Base-by-base conservation (phyloP, 768 basidiomycete species). In the Rhodocollybia butyracea region DNA sequence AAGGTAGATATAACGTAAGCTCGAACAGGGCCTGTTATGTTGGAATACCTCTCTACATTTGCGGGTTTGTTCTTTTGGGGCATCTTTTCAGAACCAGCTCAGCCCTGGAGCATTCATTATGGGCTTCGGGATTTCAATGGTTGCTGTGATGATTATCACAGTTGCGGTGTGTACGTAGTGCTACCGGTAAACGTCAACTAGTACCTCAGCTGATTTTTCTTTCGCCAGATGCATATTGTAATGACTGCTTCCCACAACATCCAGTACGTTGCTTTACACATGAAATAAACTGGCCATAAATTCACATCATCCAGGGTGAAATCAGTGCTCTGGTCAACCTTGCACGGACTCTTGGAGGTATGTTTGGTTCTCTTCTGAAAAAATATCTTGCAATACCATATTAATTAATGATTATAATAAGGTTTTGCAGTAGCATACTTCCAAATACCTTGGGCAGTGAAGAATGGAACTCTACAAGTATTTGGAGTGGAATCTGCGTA, bases 401-500 rank as follows among this genome's bases (percentile, higher is more conserved):
- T 19, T n/a, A 30, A n/a, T 15, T 31, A 21, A 31, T 12, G 21
- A 21, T 5, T 47, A 21, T 21, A 31, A 3, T 19, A 8, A 75
- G 77, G 84, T 3, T 86, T 86, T 63, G 76, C 76, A 43, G 84
- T 87, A 22, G 81, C 85, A 1, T 86, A 82, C 66, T 87, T 81
- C 66, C 84, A 87, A 63, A 76, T 86, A 3, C 81, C 81, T 4
- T 86, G 85, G 85, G 83, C 84, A 5, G 62, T 68, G 27, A 82
- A 77, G 59, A 63, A 82, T 56, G 85, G 85, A 15, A 82, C 84
- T 5, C 64, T 86, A 30, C 82, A 85, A 57, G 79, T 81, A 4
- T 80, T 85, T 61, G 84, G 85, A 5, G 73, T 75, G 41, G 85
- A 87, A 66, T 79, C 83, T 32, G 84, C 85, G 73, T 81, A 64